Conservation (phyloP, 345 rosid genomes). For the Pistacia vera region DNA sequence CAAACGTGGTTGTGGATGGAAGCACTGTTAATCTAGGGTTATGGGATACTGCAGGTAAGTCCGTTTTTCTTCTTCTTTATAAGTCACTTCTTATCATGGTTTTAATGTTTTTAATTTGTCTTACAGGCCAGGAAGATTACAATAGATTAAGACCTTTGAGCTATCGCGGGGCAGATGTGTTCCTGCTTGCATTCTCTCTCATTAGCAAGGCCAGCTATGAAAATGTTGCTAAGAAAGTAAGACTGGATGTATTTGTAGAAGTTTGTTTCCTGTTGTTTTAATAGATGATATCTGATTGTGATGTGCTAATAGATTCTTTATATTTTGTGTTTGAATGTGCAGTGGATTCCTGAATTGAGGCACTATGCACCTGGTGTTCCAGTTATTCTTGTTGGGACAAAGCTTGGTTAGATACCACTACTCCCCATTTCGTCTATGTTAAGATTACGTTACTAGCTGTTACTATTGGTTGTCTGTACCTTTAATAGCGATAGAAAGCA, state of each 20-base stretch:
- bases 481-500: not conserved
- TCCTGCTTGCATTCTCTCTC: constrained; percentile 87
- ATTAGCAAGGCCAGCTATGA: constrained; percentile 96
- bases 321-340: constrained; percentile 26
- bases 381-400: constrained; percentile 80
- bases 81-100: not conserved
- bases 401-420: constrained; percentile 58
- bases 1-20: constrained; percentile 83
- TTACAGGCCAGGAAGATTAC: constrained; percentile 92
- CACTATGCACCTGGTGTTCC: constrained; percentile 93
- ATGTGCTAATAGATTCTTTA: constrained; percentile 22
- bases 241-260: not conserved
- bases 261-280: constrained; percentile 1
- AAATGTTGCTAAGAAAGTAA: constrained; percentile 80
- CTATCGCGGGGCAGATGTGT: constrained; percentile 92
- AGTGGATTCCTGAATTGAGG: constrained; percentile 97
- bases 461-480: not conserved
- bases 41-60: constrained; percentile 87
- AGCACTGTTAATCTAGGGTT: constrained; percentile 75
- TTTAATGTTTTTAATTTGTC: constrained; percentile 22
- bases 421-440: constrained; percentile 7
- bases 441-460: not conserved
- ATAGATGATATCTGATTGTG: constrained; percentile 7
- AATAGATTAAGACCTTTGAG: constrained; percentile 90
- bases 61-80: constrained; percentile 1